phyloP scores from a whole-genome alignment of 352 stramenopile genomes.

The Phytophthora brassicae region DNA sequence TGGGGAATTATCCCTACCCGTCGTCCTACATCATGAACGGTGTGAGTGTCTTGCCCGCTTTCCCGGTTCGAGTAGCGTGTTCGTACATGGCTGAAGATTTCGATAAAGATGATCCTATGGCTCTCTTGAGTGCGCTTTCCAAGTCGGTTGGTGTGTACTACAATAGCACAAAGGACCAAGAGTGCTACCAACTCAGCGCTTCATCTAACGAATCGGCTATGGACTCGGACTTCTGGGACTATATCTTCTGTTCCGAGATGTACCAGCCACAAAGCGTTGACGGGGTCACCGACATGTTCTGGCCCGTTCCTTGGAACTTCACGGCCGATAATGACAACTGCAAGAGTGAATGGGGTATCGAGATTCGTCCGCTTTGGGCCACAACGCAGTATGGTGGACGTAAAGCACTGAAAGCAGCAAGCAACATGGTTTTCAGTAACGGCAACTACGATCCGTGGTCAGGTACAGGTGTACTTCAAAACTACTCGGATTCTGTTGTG shows the following conservation, averaged over 20 bases:
- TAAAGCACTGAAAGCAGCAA: slow-evolving; percentile 63
- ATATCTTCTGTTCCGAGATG: slow-evolving; percentile 77
- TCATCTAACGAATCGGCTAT: slow-evolving; percentile 55
- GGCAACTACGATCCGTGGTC: slow-evolving; percentile 94
- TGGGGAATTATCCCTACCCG: slow-evolving; percentile 96
- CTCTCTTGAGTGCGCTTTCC: slow-evolving; percentile 54
- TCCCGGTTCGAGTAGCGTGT: slow-evolving; percentile 89
- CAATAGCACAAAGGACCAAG: slow-evolving; percentile 62
- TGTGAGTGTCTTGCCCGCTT: slow-evolving; percentile 83
- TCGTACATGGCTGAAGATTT: slow-evolving; percentile 53
- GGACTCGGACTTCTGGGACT: slow-evolving; percentile 77
- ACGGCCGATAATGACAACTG: slow-evolving; percentile 67
- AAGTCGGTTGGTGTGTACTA: slow-evolving; percentile 72
- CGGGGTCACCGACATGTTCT: slow-evolving; percentile 90
- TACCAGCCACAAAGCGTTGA: slow-evolving; percentile 68
- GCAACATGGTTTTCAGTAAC: slow-evolving; percentile 96
- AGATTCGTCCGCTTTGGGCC: slow-evolving; percentile 64
- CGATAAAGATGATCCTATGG: slow-evolving; percentile 25
- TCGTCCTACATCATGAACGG: slow-evolving; percentile 94
- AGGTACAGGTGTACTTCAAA: slow-evolving; percentile 81
- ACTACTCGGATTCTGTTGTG: slow-evolving; percentile 69
- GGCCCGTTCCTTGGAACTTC: slow-evolving; percentile 62
- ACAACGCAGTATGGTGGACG: slow-evolving; percentile 71
- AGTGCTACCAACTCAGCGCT: slow-evolving; percentile 55
- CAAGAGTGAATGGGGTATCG: slow-evolving; percentile 61